Evolutionary conservation across 1,139 yeast species (phyloP), one percentile per base, ranked within the genome.

Genomic region (Arxiozyma heterogenica): DNA sequence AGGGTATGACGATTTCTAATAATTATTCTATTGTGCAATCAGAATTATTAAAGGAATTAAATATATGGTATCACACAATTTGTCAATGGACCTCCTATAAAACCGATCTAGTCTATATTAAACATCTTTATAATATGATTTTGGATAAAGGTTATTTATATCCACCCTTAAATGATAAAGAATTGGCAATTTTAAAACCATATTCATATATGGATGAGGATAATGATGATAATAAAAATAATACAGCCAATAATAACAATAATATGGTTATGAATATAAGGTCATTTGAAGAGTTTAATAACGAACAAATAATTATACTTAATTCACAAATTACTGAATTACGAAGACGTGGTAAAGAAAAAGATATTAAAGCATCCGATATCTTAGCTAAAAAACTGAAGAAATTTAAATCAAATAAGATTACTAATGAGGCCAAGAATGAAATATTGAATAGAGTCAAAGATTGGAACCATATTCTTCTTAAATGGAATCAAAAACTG

Each of bases 11-110:
- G 34, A 25, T 25, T 25, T 34, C 98, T 98, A 3, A 96, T 97
- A 1, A 89, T 44, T 89, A 87, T 70, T 75, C 93, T 25, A 76
- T 90, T 58, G 83, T 88, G 25, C 97, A 91, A 68, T 74, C 88
- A 64, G 76, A 88, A 61, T 83, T 91, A 58, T 77, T 93, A 66
- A 91, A 91, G 54, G 88, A 89, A 55, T 84, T 93, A 63, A 96
- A 91, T 69, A 97, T 91, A 70, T 93, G 98, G 98, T 84, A 87
- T 67, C 95, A 88, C 68, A 91, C 98, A 1, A 81, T 93, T 55
- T 91, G 97, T 71, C 83, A 84, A 64, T 88, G 95, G 52, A 83
- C 95, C 46, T 81, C 88, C 65, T 86, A 91, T 69, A 88, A 87
- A 68, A 94, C 88, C 49, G 98, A 93, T 69, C 77, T 93, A 64